These are phyloP conservation scores for Rhizophagus clarus DNA, from an alignment of 192 early-diverging fungal genomes.

Conservation along the genomic window DNA sequence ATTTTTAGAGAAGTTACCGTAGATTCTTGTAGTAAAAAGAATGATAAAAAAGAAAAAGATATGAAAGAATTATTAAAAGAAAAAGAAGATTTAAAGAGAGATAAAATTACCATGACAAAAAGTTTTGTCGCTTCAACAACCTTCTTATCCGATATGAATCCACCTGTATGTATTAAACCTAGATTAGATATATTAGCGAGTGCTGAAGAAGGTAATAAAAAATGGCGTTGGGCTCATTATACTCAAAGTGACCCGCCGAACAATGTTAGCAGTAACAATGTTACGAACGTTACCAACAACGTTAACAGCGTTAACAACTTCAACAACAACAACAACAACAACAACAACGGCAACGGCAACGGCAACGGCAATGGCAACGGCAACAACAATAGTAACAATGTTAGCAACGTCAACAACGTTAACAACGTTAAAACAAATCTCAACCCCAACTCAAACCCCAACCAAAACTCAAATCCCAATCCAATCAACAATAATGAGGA, in stretches of 20 bases:
- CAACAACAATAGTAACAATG: too few relatives aligned
- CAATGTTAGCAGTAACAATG: too few relatives aligned
- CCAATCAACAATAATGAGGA: too few relatives aligned
- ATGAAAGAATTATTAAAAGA: not conserved
- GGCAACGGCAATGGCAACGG: too few relatives aligned
- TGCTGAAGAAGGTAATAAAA: not conserved
- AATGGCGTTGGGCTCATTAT: constrained; percentile 21
- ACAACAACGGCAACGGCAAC: too few relatives aligned
- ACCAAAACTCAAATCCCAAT: too few relatives aligned
- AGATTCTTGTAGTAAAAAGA: constrained; percentile 14
- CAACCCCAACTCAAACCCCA: too few relatives aligned
- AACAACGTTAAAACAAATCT: too few relatives aligned
- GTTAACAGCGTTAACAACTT: not conserved
- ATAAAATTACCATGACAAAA: not conserved
- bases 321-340: not conserved
- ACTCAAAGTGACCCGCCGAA: not conserved
- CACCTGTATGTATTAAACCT: not conserved
- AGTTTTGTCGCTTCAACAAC: not conserved
- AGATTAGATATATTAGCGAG: not conserved
- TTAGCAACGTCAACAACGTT: too few relatives aligned
- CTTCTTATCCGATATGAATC: not conserved
- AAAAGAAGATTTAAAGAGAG: not conserved
- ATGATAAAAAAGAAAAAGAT: not conserved
- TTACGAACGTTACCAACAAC: too few relatives aligned
- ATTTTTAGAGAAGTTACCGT: constrained; percentile 15